These are phyloP conservation scores for Pseudocercospora eumusae DNA, from an alignment of 2,329 filamentous ascomycete genomes.

Conservation along the genomic window DNA sequence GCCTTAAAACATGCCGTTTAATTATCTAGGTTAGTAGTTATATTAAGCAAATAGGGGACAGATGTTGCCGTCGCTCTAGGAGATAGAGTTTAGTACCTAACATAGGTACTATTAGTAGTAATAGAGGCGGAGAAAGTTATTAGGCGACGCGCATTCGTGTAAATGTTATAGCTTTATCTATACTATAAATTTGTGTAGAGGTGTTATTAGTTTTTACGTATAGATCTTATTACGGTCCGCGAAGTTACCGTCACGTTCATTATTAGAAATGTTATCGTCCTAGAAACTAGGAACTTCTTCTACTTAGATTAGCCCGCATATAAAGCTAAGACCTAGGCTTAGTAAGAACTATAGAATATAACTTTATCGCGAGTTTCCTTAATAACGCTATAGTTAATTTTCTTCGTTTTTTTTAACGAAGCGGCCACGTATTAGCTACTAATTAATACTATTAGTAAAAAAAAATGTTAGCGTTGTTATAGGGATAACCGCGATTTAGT, in stretches of 20 bases:
- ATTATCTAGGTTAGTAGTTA: no score
- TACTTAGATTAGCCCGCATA: neutral
- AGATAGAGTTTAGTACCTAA: neutral
- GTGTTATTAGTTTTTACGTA: neutral
- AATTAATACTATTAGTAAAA: neutral
- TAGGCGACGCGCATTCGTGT: neutral
- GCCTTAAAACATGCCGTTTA: no score
- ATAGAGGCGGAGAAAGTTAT: neutral
- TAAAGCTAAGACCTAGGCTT: neutral
- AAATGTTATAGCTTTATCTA: neutral
- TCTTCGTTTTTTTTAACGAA: neutral
- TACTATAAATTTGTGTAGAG: neutral
- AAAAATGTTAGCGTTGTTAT: neutral
- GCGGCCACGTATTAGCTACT: neutral
- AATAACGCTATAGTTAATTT: neutral
- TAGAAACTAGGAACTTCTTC: neutral
- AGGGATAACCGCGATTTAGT: neutral
- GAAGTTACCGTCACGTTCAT: neutral
- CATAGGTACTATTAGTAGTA: neutral
- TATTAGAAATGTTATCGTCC: neutral
- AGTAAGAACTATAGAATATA: neutral
- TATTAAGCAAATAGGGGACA: no score
- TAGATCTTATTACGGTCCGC: neutral
- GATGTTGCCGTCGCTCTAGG: neutral
- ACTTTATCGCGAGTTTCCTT: neutral